Percentiles rank a stretch among this genome's conserved stretches.
phyloP scores from a whole-genome alignment of 2,329 filamentous ascomycete species.

The Nothophoma quercina region DNA sequence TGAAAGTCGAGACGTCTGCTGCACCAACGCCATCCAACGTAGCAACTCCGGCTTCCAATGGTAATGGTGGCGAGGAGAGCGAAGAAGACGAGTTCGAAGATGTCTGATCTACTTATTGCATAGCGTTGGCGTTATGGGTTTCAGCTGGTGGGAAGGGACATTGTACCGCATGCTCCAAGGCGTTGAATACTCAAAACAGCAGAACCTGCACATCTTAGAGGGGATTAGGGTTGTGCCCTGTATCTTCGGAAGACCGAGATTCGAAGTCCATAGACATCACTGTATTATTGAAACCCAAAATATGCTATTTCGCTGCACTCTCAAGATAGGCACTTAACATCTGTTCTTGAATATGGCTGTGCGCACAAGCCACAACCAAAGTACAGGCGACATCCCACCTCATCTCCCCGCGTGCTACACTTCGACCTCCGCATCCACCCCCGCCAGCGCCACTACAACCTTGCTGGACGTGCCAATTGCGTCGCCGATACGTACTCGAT shows the following conservation, averaged over 20 bases:
- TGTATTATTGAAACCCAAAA: not conserved
- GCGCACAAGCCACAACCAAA: constrained; percentile 21
- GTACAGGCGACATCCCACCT: constrained; percentile 43
- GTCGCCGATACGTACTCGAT: constrained; percentile 35
- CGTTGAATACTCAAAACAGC: constrained; percentile 18
- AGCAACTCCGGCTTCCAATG: constrained; percentile 47
- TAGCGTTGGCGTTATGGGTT: constrained; percentile 39
- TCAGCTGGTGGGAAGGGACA: not conserved
- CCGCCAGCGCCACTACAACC: constrained; percentile 18
- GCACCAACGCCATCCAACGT: constrained; percentile 42
- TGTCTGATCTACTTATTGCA: constrained; percentile 43
- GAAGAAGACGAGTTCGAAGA: constrained; percentile 59
- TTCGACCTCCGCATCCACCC: constrained; percentile 32
- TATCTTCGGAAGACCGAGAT: not conserved
- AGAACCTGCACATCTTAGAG: no score
- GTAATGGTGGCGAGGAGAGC: constrained; percentile 56
- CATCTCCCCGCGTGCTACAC: constrained; percentile 37
- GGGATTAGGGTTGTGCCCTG: no score
- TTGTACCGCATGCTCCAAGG: constrained; percentile 7
- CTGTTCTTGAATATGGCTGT: not conserved
- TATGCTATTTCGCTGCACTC: not conserved
- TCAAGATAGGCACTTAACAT: no score
- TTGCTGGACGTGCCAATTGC: constrained; percentile 1
- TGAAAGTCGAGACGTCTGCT: constrained; percentile 63
- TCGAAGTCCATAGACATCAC: not conserved